Conservation (phyloP, 192 early-diverging fungal species). For the Backusella australiensis region DNA sequence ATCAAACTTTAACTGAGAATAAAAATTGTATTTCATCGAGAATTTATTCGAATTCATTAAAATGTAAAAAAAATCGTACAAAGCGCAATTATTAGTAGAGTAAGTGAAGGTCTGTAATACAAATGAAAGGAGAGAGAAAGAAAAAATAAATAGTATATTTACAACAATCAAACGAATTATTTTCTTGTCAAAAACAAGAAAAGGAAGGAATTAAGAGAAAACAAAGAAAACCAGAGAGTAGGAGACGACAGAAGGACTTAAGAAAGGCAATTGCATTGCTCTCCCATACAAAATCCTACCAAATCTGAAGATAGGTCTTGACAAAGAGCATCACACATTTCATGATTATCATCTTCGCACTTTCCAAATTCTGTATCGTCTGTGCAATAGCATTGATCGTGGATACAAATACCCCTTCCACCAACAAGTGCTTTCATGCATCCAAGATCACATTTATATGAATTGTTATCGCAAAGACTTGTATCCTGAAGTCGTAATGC, state of each 20-base stretch:
- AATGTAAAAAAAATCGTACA: neutral
- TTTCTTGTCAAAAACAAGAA: neutral
- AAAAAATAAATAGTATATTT: neutral
- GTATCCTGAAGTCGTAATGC: neutral
- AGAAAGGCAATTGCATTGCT: constrained; percentile 13
- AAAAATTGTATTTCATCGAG: neutral
- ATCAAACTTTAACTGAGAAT: neutral
- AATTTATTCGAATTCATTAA: neutral
- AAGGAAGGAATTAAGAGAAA: neutral
- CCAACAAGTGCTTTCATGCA: constrained; percentile 3
- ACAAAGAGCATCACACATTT: constrained; percentile 13
- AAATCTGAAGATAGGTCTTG: constrained; percentile 14
- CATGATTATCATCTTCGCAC: constrained; percentile 17
- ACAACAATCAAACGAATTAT: neutral
- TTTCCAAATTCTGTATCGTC: constrained; percentile 8
- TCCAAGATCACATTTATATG: neutral
- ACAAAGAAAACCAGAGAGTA: neutral
- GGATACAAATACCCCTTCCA: constrained; percentile 12
- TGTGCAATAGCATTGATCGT: constrained; percentile 10
- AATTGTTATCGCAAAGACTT: neutral
- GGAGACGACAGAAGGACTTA: neutral
- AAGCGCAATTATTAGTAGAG: neutral
- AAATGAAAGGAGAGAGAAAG: neutral
- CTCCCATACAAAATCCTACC: constrained; percentile 12
- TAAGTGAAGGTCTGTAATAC: neutral